Evolutionary conservation across 805 yeast species (phyloP), one percentile per base, ranked within the genome.

Genomic region (Metschnikowia gelsemii): DNA sequence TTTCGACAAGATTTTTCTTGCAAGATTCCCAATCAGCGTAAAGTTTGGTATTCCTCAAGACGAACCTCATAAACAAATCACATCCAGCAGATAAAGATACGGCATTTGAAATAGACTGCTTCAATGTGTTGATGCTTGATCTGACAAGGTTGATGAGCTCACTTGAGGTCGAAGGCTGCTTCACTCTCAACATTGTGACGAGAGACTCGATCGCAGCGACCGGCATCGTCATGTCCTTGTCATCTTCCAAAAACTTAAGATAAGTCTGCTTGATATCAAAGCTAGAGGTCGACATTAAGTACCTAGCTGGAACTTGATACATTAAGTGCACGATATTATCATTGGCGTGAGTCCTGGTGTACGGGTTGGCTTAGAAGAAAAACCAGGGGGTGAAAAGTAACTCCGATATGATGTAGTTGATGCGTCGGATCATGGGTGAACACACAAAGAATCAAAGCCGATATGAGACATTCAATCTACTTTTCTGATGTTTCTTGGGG

Each of bases 211-310:
- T 93, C 25, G 99, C 99, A 31, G 99, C 99, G 24, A 93, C 87
- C 1, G 99, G 99, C 97, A 90, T 93, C 5, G 99, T 90, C 81
- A 93, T 87, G 43, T 93, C 98, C n/a, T 87, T 75, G 65, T 93
- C 97, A 37, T 89, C 96, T 52, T 78, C 79, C 48, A 93, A 72
- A 61, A 87, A 89, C 59, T 78, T 76, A 43, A 87, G 73, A 60
- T 93, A 93, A 0, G 91, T 79, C 53, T 79, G 73, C 33, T 83
- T 88, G 52, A 93, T 88, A 62, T 90, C 95, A 59, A 93, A 89
- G 6, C 33, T 43, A 3, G 36, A 12, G 8, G 30, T 32, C 2
- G 42, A 14, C 48, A 45, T 45, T 27, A 22, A 12, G 14, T 25
- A 4, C 6, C 3, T 34, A 12, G 12, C 17, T 12, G 12, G 8